A percentile compares a stretch with the other conserved stretches of the same genome.
phyloP scores from a whole-genome alignment of 441 rosid genomes.

The Jatropha podagrica region DNA sequence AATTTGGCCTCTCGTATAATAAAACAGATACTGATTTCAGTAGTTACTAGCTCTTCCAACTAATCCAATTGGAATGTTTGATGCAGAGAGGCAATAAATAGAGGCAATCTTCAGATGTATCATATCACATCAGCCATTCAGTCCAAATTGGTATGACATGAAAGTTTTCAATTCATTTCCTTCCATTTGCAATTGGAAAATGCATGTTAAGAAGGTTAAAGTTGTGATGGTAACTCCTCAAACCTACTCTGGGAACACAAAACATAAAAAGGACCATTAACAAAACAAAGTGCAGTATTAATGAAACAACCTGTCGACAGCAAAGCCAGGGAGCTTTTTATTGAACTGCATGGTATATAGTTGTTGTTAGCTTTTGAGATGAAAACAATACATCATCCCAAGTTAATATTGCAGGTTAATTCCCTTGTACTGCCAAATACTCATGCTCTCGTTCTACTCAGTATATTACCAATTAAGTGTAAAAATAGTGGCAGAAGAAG shows the following conservation, averaged over 20 bases:
- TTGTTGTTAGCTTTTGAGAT: neutral
- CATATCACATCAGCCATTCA: neutral
- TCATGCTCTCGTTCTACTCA: neutral
- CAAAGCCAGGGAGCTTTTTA: neutral
- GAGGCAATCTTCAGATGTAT: neutral
- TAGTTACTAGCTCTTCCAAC: slow-evolving; percentile 6
- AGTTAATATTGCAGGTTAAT: neutral
- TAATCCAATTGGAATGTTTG: neutral
- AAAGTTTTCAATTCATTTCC: neutral
- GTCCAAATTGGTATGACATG: slow-evolving; percentile 7
- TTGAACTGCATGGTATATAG: neutral
- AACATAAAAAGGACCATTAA: neutral
- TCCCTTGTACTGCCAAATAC: too few relatives aligned
- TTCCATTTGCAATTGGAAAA: slow-evolving; percentile 11
- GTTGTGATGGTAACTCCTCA: neutral
- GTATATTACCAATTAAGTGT: neutral
- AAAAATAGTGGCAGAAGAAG: neutral
- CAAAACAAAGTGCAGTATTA: neutral
- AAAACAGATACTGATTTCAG: neutral
- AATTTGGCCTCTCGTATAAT: neutral
- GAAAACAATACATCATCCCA: neutral
- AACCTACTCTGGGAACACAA: neutral
- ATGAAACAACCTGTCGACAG: neutral
- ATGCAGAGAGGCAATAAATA: neutral
- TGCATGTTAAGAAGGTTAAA: neutral